These are phyloP conservation scores for Fraxinus anomala DNA, from an alignment of 257 asterid species.

Conservation along the genomic window DNA sequence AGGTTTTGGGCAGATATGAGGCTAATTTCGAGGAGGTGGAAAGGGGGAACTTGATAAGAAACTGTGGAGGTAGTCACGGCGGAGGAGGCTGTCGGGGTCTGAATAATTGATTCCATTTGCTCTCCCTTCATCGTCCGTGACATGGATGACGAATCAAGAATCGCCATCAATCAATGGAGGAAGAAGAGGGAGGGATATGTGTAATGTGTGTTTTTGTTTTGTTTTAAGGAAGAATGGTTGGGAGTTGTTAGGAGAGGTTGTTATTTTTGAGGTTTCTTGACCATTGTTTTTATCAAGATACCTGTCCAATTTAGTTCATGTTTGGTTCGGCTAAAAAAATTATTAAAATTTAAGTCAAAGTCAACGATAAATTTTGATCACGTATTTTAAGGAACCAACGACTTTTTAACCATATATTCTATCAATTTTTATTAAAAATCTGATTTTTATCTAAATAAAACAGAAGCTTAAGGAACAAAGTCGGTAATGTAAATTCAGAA, in stretches of 20 bases:
- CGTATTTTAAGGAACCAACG: too few species aligned
- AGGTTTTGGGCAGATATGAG: slow-evolving; percentile 78
- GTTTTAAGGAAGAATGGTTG: slow-evolving; percentile 31
- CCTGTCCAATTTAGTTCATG: too few species aligned
- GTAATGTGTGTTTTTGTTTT: slow-evolving; percentile 10
- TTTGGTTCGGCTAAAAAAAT: too few species aligned
- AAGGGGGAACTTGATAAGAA: slow-evolving; percentile 25
- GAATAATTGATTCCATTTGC: slow-evolving; percentile 56
- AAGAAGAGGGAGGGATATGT: neutral
- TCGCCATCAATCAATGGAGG: slow-evolving; percentile 7
- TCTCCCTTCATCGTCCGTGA: slow-evolving; percentile 26
- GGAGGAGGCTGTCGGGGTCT: slow-evolving; percentile 48
- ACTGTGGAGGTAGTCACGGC: slow-evolving; percentile 44
- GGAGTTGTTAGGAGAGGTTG: slow-evolving; percentile 21
- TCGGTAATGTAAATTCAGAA: too few species aligned
- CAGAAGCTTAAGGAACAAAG: too few species aligned
- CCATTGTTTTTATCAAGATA: slow-evolving; percentile 25
- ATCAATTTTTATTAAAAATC: too few species aligned
- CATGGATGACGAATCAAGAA: slow-evolving; percentile 16
- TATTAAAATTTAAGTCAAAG: too few species aligned
- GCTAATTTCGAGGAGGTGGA: slow-evolving; percentile 50
- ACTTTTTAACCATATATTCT: too few species aligned
- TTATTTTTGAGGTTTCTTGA: slow-evolving; percentile 37
- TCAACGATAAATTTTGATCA: too few species aligned
- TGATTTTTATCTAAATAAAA: too few species aligned